Conservation (phyloP, 2,329 filamentous ascomycete species). For the Penicillium olsonii region DNA sequence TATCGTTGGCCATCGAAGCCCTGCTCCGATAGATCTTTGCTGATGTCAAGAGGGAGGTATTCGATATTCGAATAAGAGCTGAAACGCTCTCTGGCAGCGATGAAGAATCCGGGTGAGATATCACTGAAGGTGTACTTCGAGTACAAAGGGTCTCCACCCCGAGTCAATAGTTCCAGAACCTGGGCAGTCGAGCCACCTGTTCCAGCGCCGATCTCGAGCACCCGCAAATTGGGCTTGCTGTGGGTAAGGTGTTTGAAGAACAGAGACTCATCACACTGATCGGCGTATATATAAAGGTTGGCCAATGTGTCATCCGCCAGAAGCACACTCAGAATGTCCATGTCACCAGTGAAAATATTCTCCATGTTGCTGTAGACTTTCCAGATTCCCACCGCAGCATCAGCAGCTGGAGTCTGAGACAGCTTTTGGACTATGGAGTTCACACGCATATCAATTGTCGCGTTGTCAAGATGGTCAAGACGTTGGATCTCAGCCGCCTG, state of each 20-base stretch:
- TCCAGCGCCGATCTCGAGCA: conserved; percentile 33
- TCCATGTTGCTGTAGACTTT: conserved; percentile 8
- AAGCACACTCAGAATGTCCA: conserved; percentile 19
- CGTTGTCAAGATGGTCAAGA: conserved; percentile 3
- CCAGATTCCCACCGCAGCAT: conserved; percentile 3
- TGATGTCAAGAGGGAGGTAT: conserved; percentile 34
- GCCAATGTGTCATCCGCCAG: conserved; percentile 17
- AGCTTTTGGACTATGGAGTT: neutral
- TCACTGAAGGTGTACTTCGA: conserved; percentile 33
- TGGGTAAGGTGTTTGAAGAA: conserved; percentile 21
- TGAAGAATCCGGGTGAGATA: conserved; percentile 32
- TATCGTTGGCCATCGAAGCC: conserved; percentile 31
- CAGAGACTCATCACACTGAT: conserved; percentile 8
- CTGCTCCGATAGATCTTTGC: conserved; percentile 29
- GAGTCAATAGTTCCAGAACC: conserved; percentile 14
- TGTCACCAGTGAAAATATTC: conserved; percentile 14
- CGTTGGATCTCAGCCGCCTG: neutral
- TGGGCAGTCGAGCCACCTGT: conserved; percentile 28
- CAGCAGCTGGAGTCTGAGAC: neutral
- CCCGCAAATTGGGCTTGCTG: conserved; percentile 23
- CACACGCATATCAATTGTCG: conserved; percentile 5
- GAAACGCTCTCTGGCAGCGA: conserved; percentile 27
- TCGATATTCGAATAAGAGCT: conserved; percentile 24
- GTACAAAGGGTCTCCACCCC: conserved; percentile 16
- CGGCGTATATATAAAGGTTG: conserved; percentile 10